Evolutionary conservation across 331 rosid species (phyloP), one percentile per base, ranked within the genome.

Genomic region (Ulmus americana): DNA sequence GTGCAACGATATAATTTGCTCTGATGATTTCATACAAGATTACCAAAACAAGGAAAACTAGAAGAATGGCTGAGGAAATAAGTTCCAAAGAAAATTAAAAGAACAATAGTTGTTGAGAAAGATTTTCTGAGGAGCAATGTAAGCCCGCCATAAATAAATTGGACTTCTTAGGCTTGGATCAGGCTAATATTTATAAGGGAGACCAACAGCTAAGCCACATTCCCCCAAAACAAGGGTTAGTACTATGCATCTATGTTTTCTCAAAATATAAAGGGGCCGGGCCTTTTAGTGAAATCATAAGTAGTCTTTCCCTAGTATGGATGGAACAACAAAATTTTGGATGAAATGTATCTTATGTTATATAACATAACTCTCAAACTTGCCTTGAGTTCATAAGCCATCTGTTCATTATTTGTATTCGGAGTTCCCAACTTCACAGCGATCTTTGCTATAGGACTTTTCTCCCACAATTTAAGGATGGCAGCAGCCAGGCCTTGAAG

Each of bases 361-460:
- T 53, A n/a, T 75, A n/a, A 68, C 49, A 50, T 62, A n/a, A 70
- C 52, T 47, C 70, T 45, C 10, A 59, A 72, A 81, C 90, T 75
- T 88, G 75, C 97, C 97, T 87, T 87, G n/a, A 90, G 83, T 67
- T 85, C 97, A 7, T 68, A 53, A 22, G 97, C 95, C 88, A 90
- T 85, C 67, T 59, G 59, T 79, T 86, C 87, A 60, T 83, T 87
- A 77, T 87, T 55, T 18, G 91, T 87, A 73, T 87, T 90, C 13
- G 79, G 90, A 71, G 77, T 47, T 67, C 97, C 95, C 50, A 64
- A 75, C 86, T 90, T 90, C 74, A 90, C 61, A 67, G 95, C 86
- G 78, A 90, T 84, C 81, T 90, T 90, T n/a, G 71, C 95, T 53
- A 85, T 63, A 12, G 67, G 83, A 78, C 95, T 76, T 86, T 87